A percentile compares a stretch with the other conserved stretches of the same genome.
phyloP scores from a whole-genome alignment of 768 basidiomycete genomes.

The Filobasidium floriforme region DNA sequence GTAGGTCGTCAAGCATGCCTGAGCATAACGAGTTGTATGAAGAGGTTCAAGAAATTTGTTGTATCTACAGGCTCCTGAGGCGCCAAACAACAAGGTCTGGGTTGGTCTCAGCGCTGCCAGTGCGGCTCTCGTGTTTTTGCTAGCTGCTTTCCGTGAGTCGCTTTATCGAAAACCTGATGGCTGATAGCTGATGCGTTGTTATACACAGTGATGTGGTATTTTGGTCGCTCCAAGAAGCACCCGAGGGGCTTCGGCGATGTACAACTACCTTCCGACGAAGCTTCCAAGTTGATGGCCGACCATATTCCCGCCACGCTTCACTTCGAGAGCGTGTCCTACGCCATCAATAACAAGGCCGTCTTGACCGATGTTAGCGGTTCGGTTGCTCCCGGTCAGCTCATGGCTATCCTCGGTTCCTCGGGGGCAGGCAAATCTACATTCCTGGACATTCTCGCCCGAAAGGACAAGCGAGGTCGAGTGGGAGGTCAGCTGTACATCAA shows the following conservation, averaged over 20 bases:
- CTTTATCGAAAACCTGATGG: too few species aligned
- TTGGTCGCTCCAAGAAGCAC: constrained; percentile 62
- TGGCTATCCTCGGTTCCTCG: constrained; percentile 95
- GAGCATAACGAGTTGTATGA: neutral
- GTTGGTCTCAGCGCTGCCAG: constrained; percentile 75
- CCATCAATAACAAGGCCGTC: constrained; percentile 59
- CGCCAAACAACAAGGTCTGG: constrained; percentile 74
- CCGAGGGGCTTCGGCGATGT: constrained; percentile 50
- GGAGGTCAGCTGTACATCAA: constrained; percentile 73
- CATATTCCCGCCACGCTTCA: constrained; percentile 92
- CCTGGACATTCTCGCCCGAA: constrained; percentile 89
- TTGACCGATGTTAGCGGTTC: constrained; percentile 74
- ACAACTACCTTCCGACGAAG: constrained; percentile 65
- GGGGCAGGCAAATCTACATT: constrained; percentile 95
- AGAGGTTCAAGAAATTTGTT: neutral
- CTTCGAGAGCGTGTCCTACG: constrained; percentile 76
- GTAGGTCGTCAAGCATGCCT: constrained; percentile 48
- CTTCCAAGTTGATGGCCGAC: constrained; percentile 78
- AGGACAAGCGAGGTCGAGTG: constrained; percentile 72
- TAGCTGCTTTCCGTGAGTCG: constrained; percentile 56
- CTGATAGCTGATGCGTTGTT: neutral
- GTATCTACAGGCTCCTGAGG: constrained; percentile 57
- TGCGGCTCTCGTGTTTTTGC: constrained; percentile 65
- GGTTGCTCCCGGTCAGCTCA: constrained; percentile 78
- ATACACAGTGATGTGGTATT: constrained; percentile 72